These are phyloP conservation scores for Vararia minispora DNA, from an alignment of 768 basidiomycete genomes.

Conservation along the genomic window DNA sequence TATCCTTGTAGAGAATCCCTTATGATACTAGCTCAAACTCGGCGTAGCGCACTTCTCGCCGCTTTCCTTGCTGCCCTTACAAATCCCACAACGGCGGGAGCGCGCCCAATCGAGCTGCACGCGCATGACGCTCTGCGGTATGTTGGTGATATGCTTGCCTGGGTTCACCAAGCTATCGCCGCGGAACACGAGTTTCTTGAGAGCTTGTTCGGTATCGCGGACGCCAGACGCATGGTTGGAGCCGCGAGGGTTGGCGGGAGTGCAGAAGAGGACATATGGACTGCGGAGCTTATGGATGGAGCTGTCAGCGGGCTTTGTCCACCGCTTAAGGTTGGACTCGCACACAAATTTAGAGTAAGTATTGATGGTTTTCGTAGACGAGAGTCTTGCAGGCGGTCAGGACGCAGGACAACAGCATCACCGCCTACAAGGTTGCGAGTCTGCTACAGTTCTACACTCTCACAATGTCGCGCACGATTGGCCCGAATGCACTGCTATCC, in stretches of 20 bases:
- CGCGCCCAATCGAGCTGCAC: conserved; percentile 92
- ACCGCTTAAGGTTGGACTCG: conserved; percentile 63
- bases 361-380: conserved; percentile 31
- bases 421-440: conserved; percentile 87
- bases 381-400: conserved; percentile 90
- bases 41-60: conserved; percentile 70
- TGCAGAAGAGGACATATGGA: conserved; percentile 68
- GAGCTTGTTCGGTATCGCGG: conserved; percentile 63
- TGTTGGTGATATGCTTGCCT: conserved; percentile 96
- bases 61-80: conserved; percentile 83
- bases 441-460: conserved; percentile 90
- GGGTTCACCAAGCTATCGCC: conserved; percentile 95
- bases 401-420: conserved; percentile 88
- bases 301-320: conserved; percentile 75
- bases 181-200: conserved; percentile 93
- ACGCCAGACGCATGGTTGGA: conserved; percentile 61
- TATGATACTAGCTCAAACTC: conserved; percentile 63
- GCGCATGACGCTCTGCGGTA: conserved; percentile 97
- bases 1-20: conserved; percentile 55
- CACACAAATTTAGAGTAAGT: not conserved
- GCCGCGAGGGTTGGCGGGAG: conserved; percentile 42
- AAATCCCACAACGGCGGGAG: conserved; percentile 76
- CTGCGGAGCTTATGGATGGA: conserved; percentile 68
- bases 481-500: conserved; percentile 68
- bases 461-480: conserved; percentile 90